Percentiles rank a stretch among this genome's conserved stretches.
Conservation (phyloP, 148 eudicot species). For the Nyssa sinensis region DNA sequence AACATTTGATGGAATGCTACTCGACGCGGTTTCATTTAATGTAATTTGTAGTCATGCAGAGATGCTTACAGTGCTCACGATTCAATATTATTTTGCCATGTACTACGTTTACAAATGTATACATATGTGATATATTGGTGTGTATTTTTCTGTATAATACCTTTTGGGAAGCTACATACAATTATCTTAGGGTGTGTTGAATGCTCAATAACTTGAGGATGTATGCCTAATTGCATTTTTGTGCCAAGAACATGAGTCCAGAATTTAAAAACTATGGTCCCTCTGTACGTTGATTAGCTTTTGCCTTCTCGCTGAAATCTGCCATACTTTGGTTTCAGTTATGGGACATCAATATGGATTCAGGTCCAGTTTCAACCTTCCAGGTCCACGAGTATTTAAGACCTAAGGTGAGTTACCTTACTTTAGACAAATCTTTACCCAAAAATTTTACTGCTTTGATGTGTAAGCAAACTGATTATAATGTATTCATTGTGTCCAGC, state of each 20-base stretch:
- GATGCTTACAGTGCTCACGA: not conserved
- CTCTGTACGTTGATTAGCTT: not conserved
- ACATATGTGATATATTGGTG: not conserved
- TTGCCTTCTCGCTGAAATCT: slow-evolving; percentile 6
- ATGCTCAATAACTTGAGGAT: not conserved
- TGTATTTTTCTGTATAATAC: not conserved
- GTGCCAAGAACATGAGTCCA: not conserved
- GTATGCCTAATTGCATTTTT: not conserved
- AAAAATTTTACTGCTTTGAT: not conserved
- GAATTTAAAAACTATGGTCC: not conserved
- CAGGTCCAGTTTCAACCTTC: slow-evolving; percentile 92
- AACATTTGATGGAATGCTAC: not conserved
- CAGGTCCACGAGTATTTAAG: slow-evolving; percentile 94
- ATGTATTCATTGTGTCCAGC: slow-evolving; percentile 39
- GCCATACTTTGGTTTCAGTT: slow-evolving; percentile 51
- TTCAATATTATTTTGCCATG: not conserved
- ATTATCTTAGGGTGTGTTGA: not conserved
- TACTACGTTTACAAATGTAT: too few relatives aligned
- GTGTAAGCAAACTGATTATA: not conserved
- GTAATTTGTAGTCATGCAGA: not conserved
- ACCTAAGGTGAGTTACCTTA: slow-evolving; percentile 67
- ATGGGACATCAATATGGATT: slow-evolving; percentile 99
- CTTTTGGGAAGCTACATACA: not conserved
- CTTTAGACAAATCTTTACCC: not conserved
- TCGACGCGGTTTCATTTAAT: not conserved